Percentiles rank a stretch among this genome's conserved stretches.
These are phyloP conservation scores for Coffea eugenioides DNA, from an alignment of 257 asterid genomes.

Conservation along the genomic window DNA sequence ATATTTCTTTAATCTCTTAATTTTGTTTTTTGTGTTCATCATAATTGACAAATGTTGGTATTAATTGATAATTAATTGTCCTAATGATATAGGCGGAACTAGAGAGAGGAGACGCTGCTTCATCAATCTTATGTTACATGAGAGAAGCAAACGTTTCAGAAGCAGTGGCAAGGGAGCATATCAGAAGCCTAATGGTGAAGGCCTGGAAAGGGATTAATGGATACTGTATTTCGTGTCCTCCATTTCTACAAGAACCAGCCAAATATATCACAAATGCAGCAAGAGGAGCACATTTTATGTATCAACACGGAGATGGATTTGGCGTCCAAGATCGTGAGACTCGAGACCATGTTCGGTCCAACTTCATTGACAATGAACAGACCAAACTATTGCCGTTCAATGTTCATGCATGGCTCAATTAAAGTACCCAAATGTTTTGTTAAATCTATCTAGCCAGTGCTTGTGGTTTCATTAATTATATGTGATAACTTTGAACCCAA, in stretches of 20 bases:
- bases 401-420: no score
- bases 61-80: no score
- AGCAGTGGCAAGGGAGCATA: conserved; percentile 38
- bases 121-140: conserved; percentile 61
- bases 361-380: background rate
- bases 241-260: background rate
- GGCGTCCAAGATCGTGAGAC: conserved; percentile 53
- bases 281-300: conserved; percentile 40
- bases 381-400: background rate
- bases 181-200: conserved; percentile 20
- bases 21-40: no score
- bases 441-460: no score
- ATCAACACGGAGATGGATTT: conserved; percentile 71
- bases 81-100: conserved; percentile 41
- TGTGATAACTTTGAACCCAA: no score
- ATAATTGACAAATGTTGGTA: no score
- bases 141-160: conserved; percentile 43
- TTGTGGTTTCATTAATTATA: no score
- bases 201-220: conserved; percentile 49
- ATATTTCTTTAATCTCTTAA: no score
- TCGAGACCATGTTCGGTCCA: conserved; percentile 36
- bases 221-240: no score
- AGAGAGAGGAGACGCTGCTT: conserved; percentile 62
- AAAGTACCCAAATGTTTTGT: no score
- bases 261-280: conserved; percentile 40